These are phyloP conservation scores for Arthrobotrys conoides DNA, from an alignment of 2,329 filamentous ascomycete genomes.

Conservation along the genomic window DNA sequence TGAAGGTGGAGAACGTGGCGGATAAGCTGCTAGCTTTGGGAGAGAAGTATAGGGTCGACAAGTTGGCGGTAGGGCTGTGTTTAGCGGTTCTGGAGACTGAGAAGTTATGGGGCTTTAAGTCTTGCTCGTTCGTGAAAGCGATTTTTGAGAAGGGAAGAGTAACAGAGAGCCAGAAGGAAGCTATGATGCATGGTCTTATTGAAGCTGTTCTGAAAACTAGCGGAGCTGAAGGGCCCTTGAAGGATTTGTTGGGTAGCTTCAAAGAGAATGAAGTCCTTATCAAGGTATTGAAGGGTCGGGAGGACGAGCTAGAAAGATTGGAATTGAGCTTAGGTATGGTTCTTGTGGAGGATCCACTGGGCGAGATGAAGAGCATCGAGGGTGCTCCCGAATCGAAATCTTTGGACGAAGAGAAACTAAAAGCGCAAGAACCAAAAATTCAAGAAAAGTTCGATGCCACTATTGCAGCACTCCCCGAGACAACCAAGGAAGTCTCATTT, in stretches of 20 bases:
- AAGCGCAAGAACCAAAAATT: constrained; percentile 38
- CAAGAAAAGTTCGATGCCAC: constrained; percentile 47
- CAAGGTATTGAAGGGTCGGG: constrained; percentile 75
- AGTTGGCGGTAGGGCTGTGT: constrained; percentile 79
- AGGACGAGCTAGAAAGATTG: constrained; percentile 80
- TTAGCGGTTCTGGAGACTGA: constrained; percentile 71
- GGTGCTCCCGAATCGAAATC: constrained; percentile 70
- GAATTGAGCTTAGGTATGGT: constrained; percentile 81
- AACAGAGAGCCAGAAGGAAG: constrained; percentile 75
- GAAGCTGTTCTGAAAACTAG: constrained; percentile 73
- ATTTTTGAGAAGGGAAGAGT: constrained; percentile 75
- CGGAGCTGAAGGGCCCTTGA: constrained; percentile 72
- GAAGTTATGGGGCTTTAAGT: constrained; percentile 64
- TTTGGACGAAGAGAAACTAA: constrained; percentile 58
- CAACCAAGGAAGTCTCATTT: constrained; percentile 64
- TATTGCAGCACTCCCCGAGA: constrained; percentile 60
- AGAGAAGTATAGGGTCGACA: constrained; percentile 77
- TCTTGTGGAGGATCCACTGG: constrained; percentile 73
- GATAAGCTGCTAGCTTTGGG: constrained; percentile 75
- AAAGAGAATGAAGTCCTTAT: constrained; percentile 71
- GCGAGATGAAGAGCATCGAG: constrained; percentile 71
- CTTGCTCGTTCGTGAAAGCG: constrained; percentile 71
- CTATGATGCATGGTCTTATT: constrained; percentile 77
- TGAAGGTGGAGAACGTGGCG: constrained; percentile 76
- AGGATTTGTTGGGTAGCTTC: constrained; percentile 77